Base-by-base conservation (phyloP, 441 rosid species). In the Eugenia klotzschiana region DNA sequence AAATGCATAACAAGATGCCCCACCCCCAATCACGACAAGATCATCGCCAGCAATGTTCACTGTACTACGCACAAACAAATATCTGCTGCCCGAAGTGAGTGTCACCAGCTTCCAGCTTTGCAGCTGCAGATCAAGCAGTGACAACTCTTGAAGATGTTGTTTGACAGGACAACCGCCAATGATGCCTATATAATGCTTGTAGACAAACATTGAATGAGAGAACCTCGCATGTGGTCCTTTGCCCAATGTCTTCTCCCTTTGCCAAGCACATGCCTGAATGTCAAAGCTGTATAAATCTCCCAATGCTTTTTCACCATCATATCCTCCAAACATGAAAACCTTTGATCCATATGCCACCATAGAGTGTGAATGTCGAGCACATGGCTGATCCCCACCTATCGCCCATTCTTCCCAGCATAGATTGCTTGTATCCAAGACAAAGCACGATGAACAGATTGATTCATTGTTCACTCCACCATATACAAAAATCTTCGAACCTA, bases 1-100 rank as follows among this genome's bases (percentile, higher is more conserved):
- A 92, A 96, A 96, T 43, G 98, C 99, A 89, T 94, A 95, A 88
- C 99, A 96, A 86, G 99, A 92, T 85, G 98, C 96, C 83, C 99
- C 98, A 84, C 99, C 99, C 27, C 98, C 99, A 88, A 96, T 87
- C 88, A 93, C 73, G 11, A 94, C 85, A 83, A 96, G 97, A 88
- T 93, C 91, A 89, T 94, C 92, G 37, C 92, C 92, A 83, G 93
- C 87, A 86, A 95, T 88, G 80, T 86, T 94, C 87, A 92, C 90
- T 52, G 98, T 91, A 89, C 90, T 86, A 51, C 99, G 96, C 43
- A 95, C 98, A 83, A 95, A 89, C 83, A 96, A 83, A 72, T 93
- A 95, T 87, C 89, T 89, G 90, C 92, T 91, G 84, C 90, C 86
- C 83, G 89, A 93, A 85, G 89, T 87, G 81, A 96, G 89, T 79